phyloP scores from a whole-genome alignment of 176 grass and related monocot genomes.

The Zizania latifolia region DNA sequence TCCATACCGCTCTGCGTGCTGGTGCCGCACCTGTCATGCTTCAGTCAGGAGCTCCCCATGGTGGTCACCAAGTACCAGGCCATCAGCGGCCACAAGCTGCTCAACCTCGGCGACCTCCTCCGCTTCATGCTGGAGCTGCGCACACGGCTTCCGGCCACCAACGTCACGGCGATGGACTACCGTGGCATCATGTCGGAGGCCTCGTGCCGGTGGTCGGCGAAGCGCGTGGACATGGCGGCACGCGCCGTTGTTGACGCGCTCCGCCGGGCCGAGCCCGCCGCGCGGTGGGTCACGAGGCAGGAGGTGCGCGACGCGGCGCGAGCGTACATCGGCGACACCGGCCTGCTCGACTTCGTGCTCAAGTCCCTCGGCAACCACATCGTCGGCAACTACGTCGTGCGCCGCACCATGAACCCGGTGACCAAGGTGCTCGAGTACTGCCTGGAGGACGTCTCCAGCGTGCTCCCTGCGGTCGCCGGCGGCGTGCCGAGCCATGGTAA shows the following conservation, averaged over 20 bases:
- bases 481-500: slow-evolving; percentile 33
- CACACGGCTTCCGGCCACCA: slow-evolving; percentile 44
- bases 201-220: slow-evolving; percentile 77
- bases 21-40: slow-evolving; percentile 42
- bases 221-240: slow-evolving; percentile 78
- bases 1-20: slow-evolving; percentile 58
- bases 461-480: slow-evolving; percentile 37
- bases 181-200: slow-evolving; percentile 60
- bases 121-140: slow-evolving; percentile 89
- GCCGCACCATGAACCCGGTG: slow-evolving; percentile 79
- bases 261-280: slow-evolving; percentile 42
- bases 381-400: slow-evolving; percentile 78
- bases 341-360: slow-evolving; percentile 83
- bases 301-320: slow-evolving; percentile 86
- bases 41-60: slow-evolving; percentile 50
- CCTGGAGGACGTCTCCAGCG: slow-evolving; percentile 80
- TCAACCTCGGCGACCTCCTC: slow-evolving; percentile 62
- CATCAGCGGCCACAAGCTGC: slow-evolving; percentile 55
- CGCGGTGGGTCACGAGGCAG: slow-evolving; percentile 80
- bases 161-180: slow-evolving; percentile 58
- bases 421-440: slow-evolving; percentile 93
- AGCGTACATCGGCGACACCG: slow-evolving; percentile 79
- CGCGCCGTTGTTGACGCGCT: slow-evolving; percentile 83
- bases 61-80: slow-evolving; percentile 73
- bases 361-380: slow-evolving; percentile 91